Evolutionary conservation across 208 protist species (phyloP), one percentile per base, ranked within the genome.

Genomic region (Leishmania tarentolae): DNA sequence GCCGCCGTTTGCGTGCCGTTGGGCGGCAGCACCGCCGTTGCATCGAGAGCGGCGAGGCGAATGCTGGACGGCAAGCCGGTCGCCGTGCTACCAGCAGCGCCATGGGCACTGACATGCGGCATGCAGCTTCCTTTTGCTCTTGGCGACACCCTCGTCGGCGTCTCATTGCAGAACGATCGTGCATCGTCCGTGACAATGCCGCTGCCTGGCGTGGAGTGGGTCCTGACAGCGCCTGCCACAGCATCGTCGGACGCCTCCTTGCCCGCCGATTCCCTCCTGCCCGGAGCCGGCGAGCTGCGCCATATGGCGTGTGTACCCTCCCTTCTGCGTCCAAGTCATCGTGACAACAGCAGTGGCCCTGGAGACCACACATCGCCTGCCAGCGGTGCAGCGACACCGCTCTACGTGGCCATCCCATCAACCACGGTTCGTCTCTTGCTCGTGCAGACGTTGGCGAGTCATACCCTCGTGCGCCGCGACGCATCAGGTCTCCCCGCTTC

Each of bases 91-190:
- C 78, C 72, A 6, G 21, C 76, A 37, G 80, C 78, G 42, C 89
- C 89, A 69, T 79, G 76, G 81, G 89, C 87, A 8, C 52, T 90
- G 52, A 88, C 86, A 40, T 78, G 88, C 21, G 87, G 87, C 24
- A n/a, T 93, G 59, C 90, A 89, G 82, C 81, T 89, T 17, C 90
- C 87, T 24, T 57, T 91, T 15, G 50, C 81, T 42, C 31, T 82
- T 28, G 90, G 90, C n/a, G 90, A 93, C 84, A 91, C 90, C 2
- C 76, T 93, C 19, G 68, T 87, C 17, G 90, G 78, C 35, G 28
- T 93, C 46, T 75, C 87, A 3, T 9, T 93, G 46, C 87, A 93
- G 78, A 91, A 78, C 46, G 87, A 93, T 53, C 83, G 90, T 35
- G 68, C 82, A 13, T 82, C 75, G 21, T 87, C 75, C 21, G 56